These are phyloP conservation scores for Psilocybe subaeruginosa DNA, from an alignment of 768 basidiomycete genomes.

Conservation along the genomic window DNA sequence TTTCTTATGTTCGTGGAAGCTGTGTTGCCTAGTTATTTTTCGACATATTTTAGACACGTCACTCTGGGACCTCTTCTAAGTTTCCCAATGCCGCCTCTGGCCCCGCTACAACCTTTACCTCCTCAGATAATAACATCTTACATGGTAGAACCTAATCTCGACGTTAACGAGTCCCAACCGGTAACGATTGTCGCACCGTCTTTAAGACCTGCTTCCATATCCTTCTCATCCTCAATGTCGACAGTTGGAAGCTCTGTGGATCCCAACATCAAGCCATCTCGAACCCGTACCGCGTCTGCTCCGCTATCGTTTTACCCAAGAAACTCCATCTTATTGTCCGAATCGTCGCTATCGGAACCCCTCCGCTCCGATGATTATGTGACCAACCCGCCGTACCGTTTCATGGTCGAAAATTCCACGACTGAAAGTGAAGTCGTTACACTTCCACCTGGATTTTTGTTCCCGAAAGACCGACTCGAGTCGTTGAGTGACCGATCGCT, in stretches of 20 bases:
- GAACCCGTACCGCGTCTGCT: conserved; percentile 32
- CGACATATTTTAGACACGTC: conserved; percentile 71
- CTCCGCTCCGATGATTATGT: conserved; percentile 12
- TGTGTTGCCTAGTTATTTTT: conserved; percentile 69
- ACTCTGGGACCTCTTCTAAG: conserved; percentile 59
- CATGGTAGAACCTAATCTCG: conserved; percentile 36
- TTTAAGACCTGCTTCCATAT: conserved; percentile 48
- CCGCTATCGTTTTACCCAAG: conserved; percentile 34
- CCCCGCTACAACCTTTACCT: conserved; percentile 61
- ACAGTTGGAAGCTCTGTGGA: conserved; percentile 38
- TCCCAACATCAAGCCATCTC: conserved; percentile 29
- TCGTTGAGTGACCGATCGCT: conserved; percentile 60
- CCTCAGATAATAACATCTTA: conserved; percentile 45
- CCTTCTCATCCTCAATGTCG: conserved; percentile 54
- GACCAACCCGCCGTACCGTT: conserved; percentile 35
- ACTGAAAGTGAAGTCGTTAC: conserved; percentile 42
- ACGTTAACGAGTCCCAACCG: conserved; percentile 35
- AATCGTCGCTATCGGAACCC: conserved; percentile 7
- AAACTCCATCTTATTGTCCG: conserved; percentile 21
- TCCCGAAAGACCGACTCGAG: conserved; percentile 45
- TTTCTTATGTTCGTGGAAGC: conserved; percentile 38
- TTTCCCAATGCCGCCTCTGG: conserved; percentile 72
- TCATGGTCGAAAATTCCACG: conserved; percentile 49
- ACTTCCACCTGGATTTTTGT: conserved; percentile 34
- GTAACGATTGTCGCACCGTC: conserved; percentile 40